Evolutionary conservation across 2,329 filamentous ascomycete species (phyloP).

Genomic region (Cadophora gregata): DNA sequence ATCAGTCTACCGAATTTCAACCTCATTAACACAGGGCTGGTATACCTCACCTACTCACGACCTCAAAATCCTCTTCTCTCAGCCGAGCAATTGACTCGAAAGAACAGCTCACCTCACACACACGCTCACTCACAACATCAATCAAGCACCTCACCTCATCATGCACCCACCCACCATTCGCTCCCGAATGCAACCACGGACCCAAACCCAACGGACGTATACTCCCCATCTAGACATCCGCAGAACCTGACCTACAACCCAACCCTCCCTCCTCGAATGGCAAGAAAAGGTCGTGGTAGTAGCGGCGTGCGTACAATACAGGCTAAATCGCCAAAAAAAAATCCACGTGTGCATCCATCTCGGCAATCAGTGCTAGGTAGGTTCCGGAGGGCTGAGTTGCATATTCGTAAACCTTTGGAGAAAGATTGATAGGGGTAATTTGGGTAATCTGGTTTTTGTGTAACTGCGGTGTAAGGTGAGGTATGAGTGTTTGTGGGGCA

Average conservation of each 20-base stretch:
- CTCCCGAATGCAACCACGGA: background rate
- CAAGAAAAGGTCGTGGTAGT: too few relatives aligned
- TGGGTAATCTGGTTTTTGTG: background rate
- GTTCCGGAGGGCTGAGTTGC: too few relatives aligned
- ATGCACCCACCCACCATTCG: background rate
- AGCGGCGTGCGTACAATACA: too few relatives aligned
- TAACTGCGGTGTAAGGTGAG: background rate
- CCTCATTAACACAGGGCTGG: background rate
- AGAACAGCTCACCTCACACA: background rate
- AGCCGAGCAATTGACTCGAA: background rate
- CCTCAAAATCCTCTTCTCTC: background rate
- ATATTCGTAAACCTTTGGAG: too few relatives aligned
- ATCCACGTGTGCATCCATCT: slow-evolving; percentile 6
- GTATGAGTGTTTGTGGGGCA: slow-evolving; percentile 7
- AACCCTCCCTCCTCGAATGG: background rate
- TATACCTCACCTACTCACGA: background rate
- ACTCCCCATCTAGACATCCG: background rate
- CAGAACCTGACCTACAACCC: background rate
- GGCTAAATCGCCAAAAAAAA: too few relatives aligned
- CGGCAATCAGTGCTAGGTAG: too few relatives aligned
- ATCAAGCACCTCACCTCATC: background rate
- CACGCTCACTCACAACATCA: too few relatives aligned
- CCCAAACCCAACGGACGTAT: background rate
- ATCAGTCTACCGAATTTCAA: background rate
- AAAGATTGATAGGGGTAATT: background rate